Base-by-base conservation (phyloP, 768 basidiomycete species). In the Suillus luteus region DNA sequence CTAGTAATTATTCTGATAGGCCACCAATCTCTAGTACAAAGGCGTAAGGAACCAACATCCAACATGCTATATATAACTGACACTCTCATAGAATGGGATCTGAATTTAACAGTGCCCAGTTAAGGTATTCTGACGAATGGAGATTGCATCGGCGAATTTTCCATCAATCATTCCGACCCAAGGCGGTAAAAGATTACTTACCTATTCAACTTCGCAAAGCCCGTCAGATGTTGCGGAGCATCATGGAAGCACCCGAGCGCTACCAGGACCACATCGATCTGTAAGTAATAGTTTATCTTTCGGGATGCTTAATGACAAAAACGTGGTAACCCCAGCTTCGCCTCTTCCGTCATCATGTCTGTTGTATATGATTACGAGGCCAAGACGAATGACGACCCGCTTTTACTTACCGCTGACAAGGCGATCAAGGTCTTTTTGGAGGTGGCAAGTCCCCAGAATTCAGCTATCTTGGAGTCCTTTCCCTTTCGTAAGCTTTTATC, bases 1-100 rank as follows among this genome's bases (percentile, higher is more conserved):
- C 76, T 35, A 67, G 64, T 11, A 65, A 71, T 59, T 81, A 81
- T 61, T 80, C 79, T 12, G 80, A 76, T 64, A 67, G 80, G 22
- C 80, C 79, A 2, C 68, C 70, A 10, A 68, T 77, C 31, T 73
- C 65, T 38, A 67, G 64, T 31, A 65, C 63, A 5, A 66, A 72
- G 61, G 73, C 75, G 73, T 71, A 55, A 19, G 72, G 17, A 40
- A 24, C 11, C 15, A n/a, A 31, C 31, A n/a, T 37, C 2, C 17
- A 52, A 22, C 9, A n/a, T 24, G n/a, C 8, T n/a, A 51, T 22
- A 48, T 38, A 38, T 37, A 31, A 62, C 62, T 66, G 43, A 69
- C 57, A n/a, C 14, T 43, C 1, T 22, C n/a, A 49, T 51, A 74
- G 73, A 4, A 10, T 76, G 58, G 73, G 73, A 2, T 68, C 73